phyloP scores from a whole-genome alignment of 768 basidiomycete species.

The Suillus fuscotomentosus region DNA sequence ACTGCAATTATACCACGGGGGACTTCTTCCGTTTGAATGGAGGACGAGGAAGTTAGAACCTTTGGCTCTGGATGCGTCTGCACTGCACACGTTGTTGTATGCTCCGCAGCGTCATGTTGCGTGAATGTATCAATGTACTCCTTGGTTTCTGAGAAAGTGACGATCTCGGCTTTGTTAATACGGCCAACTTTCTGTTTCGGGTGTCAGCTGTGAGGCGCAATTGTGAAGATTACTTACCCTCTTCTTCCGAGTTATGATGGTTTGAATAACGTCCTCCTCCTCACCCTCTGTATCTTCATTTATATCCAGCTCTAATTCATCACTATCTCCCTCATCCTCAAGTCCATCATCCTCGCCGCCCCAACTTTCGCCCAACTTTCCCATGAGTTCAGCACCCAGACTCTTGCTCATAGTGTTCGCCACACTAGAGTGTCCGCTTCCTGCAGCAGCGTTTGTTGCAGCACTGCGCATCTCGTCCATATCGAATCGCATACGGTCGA shows the following conservation, averaged over 20 bases:
- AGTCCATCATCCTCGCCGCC: slow-evolving; percentile 42
- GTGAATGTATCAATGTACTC: slow-evolving; percentile 76
- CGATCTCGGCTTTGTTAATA: slow-evolving; percentile 44
- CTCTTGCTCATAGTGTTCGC: slow-evolving; percentile 67
- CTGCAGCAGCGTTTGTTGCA: slow-evolving; percentile 34
- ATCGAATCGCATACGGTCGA: slow-evolving; percentile 91
- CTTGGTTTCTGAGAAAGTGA: slow-evolving; percentile 56
- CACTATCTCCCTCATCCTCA: slow-evolving; percentile 34
- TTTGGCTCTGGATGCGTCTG: slow-evolving; percentile 67
- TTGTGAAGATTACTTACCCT: slow-evolving; percentile 43
- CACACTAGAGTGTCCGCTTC: slow-evolving; percentile 47
- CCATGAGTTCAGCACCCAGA: slow-evolving; percentile 69
- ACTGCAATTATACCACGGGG: slow-evolving; percentile 23
- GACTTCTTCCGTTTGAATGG: slow-evolving; percentile 54
- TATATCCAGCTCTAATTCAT: slow-evolving; percentile 38
- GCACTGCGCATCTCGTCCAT: slow-evolving; percentile 84
- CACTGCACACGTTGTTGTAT: slow-evolving; percentile 42
- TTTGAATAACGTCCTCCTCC: slow-evolving; percentile 68
- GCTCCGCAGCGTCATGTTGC: slow-evolving; percentile 63
- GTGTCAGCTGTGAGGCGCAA: slow-evolving; percentile 9
- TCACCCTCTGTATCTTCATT: slow-evolving; percentile 59
- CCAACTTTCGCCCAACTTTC: slow-evolving; percentile 53
- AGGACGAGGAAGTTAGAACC: slow-evolving; percentile 43
- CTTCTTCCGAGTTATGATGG: slow-evolving; percentile 85
- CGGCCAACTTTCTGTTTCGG: slow-evolving; percentile 63